Base-by-base conservation (phyloP, 495 filamentous ascomycete genomes). In the Aspergillus ellipticus region DNA sequence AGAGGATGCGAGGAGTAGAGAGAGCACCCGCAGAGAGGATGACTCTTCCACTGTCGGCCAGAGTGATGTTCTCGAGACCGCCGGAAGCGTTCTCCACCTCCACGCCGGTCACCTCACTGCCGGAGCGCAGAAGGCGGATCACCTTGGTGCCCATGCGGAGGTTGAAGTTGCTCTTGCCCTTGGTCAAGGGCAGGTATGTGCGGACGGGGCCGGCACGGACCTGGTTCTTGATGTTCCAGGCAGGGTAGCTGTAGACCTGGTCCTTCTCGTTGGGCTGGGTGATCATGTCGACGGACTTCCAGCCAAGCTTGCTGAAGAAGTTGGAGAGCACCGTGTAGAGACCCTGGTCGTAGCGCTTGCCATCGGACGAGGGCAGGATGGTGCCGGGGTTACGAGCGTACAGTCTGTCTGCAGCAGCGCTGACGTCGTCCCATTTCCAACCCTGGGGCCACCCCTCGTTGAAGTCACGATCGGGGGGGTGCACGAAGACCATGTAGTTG, bases 331-430 rank as follows among this genome's bases (percentile, higher is more conserved):
- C 78, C 21, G 82, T 72, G 63, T 85, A 89, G 4, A 84, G 82
- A 58, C 83, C 74, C 64, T 88, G 85, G 24, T 86, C 74, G 63
- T 92, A 92, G 20, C 78, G 77, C 59, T 85, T 76, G 29, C 86
- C 84, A 66, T 92, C 86, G 55, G 70, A 67, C 0, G 86, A 89
- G 3, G 89, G 87, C 42, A 74, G 70, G 61, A 83, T 81, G 20
- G 86, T 89, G 22, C 87, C 85, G 1, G 88, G 86, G 59, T 89
- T 90, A 54, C 85, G 81, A 24, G 72, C 66, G 70, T 89, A 89
- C 8, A 89, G 83, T 4, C 82, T 74, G 31, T 72, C 68, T 28
- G 79, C 79, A 26, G 88, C 80, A 49, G 74, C 66, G 56, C 68
- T 61, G 67, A 90, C 74, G 61, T 90, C 85, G 2, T 74, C 65